Percentiles rank a stretch among this genome's conserved stretches.
Evolutionary conservation across 2,329 filamentous ascomycete genomes (phyloP).

Genomic region (Neofusicoccum sp.): DNA sequence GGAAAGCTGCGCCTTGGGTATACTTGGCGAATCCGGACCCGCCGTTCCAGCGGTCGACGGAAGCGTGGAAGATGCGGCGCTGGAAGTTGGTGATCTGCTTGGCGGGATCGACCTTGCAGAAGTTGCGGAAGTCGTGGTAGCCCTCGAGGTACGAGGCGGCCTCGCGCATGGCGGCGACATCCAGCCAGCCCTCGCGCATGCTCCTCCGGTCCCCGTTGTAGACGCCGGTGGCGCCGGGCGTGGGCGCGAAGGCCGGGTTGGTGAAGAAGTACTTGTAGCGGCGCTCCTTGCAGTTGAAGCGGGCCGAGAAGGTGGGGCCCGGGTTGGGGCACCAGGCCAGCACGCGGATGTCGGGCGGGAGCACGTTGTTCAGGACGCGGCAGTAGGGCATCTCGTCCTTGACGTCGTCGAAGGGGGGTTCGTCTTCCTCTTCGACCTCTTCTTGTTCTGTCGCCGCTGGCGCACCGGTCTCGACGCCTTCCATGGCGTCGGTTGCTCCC

Average conservation of each 20-base stretch:
- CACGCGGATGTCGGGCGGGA: constrained; percentile 85
- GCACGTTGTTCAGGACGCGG: constrained; percentile 77
- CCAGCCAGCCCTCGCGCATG: constrained; percentile 66
- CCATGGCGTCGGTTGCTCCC: constrained; percentile 18
- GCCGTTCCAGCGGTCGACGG: constrained; percentile 56
- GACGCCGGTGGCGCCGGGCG: constrained; percentile 55
- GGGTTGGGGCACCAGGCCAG: constrained; percentile 90
- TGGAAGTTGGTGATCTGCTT: constrained; percentile 87
- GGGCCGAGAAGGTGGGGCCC: constrained; percentile 77
- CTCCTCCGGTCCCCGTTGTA: constrained; percentile 31
- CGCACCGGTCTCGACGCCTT: constrained; percentile 6
- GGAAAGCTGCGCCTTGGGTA: neutral
- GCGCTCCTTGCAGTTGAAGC: constrained; percentile 88
- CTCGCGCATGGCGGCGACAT: constrained; percentile 80
- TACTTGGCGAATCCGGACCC: constrained; percentile 17
- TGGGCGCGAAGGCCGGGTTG: constrained; percentile 78
- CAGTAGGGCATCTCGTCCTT: constrained; percentile 82
- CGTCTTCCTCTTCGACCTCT: constrained; percentile 27
- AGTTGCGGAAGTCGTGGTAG: constrained; percentile 90
- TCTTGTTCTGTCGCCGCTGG: neutral
- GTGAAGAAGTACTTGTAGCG: constrained; percentile 98
- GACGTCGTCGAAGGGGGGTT: constrained; percentile 60
- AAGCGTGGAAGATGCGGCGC: constrained; percentile 74
- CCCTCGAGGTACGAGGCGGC: constrained; percentile 81
- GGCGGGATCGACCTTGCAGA: constrained; percentile 87